Conservation (phyloP, 2,329 filamentous ascomycete species). For the Aspergillus candidus region DNA sequence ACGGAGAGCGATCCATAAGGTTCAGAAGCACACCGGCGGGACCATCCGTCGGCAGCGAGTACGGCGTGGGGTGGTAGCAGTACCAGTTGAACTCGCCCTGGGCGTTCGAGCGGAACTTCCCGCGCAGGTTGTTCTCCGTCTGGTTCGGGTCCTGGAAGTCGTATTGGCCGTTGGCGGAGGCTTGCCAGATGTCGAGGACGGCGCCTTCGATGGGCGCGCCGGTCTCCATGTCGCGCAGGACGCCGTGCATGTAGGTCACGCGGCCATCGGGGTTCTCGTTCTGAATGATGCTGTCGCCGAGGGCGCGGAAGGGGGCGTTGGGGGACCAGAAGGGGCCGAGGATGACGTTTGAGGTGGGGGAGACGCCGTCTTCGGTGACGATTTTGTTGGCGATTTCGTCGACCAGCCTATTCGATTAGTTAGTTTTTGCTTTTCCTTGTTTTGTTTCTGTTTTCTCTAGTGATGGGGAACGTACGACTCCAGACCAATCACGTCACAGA, state of each 20-base stretch:
- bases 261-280: constrained; percentile 52
- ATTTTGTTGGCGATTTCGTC: constrained; percentile 71
- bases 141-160: constrained; percentile 71
- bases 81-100: constrained; percentile 63
- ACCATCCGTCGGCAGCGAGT: constrained; percentile 62
- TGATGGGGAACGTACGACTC: constrained; percentile 45
- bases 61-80: constrained; percentile 71
- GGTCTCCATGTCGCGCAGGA: constrained; percentile 58
- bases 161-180: constrained; percentile 68
- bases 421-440: neutral
- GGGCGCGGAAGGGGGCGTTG: constrained; percentile 64
- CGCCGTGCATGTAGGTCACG: constrained; percentile 63
- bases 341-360: constrained; percentile 68
- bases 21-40: constrained; percentile 50
- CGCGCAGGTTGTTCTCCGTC: constrained; percentile 66
- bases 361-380: constrained; percentile 54
- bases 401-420: constrained; percentile 52
- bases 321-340: constrained; percentile 75
- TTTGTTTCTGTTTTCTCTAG: constrained; percentile 4
- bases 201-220: constrained; percentile 61
- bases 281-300: constrained; percentile 62
- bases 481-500: constrained; percentile 67
- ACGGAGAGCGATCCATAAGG: constrained; percentile 53
- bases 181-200: constrained; percentile 74
- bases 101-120: constrained; percentile 66